Evolutionary conservation across 2,329 filamentous ascomycete species (phyloP).

Genomic region (Xylaria sp.): DNA sequence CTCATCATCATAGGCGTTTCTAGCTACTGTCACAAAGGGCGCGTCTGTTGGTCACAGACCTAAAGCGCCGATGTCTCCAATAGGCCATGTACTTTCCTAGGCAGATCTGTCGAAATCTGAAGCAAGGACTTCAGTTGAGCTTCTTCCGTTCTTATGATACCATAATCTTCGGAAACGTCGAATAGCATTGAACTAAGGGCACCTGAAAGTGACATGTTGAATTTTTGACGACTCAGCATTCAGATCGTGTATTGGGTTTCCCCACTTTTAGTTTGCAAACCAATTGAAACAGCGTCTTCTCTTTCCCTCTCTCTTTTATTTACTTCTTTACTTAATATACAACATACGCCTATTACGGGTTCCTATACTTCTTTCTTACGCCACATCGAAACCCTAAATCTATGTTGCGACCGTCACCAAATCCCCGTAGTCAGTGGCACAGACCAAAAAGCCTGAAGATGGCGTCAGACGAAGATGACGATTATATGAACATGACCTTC

Average conservation of each 20-base stretch:
- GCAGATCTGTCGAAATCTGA: slow-evolving; percentile 4
- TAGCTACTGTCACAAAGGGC: not conserved
- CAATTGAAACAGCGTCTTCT: not conserved
- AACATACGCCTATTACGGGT: not conserved
- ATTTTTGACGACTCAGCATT: not conserved
- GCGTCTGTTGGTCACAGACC: slow-evolving; percentile 23
- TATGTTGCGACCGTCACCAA: not conserved
- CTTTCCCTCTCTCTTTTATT: not conserved
- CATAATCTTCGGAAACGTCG: not conserved
- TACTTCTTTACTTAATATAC: not conserved
- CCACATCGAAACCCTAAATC: not conserved
- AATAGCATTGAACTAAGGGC: not conserved
- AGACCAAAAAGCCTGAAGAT: slow-evolving; percentile 12
- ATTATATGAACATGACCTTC: slow-evolving; percentile 98
- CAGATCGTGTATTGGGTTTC: not conserved
- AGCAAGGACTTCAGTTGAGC: not conserved
- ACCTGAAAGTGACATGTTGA: no score
- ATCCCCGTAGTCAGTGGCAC: not conserved
- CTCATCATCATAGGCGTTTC: slow-evolving; percentile 9
- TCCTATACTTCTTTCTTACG: not conserved
- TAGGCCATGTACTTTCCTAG: slow-evolving; percentile 21
- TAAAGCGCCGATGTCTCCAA: slow-evolving; percentile 16
- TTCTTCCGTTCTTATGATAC: not conserved
- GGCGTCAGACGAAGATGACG: slow-evolving; percentile 70
- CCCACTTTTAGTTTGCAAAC: slow-evolving; percentile 20